A percentile compares a stretch with the other conserved stretches of the same genome.
Evolutionary conservation across 768 basidiomycete species (phyloP).

Genomic region (Amanita inopinata): DNA sequence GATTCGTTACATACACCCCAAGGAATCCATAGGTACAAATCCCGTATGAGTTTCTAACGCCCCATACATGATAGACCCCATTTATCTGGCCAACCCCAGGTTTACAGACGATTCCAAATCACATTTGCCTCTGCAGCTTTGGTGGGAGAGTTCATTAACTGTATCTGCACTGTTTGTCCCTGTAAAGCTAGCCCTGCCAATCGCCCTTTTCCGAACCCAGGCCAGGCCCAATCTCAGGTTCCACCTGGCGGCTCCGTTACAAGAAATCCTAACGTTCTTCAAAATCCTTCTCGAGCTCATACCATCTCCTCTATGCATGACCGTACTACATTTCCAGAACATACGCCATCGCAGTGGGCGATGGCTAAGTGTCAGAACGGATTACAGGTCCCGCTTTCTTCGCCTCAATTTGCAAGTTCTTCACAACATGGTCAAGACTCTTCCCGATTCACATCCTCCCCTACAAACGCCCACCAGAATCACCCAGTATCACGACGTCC

Average conservation of each 20-base stretch:
- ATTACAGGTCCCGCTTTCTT: constrained; percentile 2
- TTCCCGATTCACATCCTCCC: constrained; percentile 4
- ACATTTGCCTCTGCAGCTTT: constrained; percentile 45
- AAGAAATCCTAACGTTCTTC: constrained; percentile 7
- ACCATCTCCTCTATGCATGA: background rate
- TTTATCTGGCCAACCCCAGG: constrained; percentile 25
- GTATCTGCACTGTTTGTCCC: constrained; percentile 61
- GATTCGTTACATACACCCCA: constrained; percentile 56
- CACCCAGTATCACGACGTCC: background rate
- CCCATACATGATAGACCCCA: background rate
- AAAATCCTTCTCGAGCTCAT: background rate
- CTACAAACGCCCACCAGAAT: background rate
- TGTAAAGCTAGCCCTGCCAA: constrained; percentile 48
- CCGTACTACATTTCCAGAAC: background rate
- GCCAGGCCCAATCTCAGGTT: constrained; percentile 12
- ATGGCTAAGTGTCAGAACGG: background rate
- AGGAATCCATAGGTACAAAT: constrained; percentile 4
- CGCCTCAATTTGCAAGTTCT: background rate
- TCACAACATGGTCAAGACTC: background rate
- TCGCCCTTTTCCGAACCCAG: background rate
- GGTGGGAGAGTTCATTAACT: constrained; percentile 48
- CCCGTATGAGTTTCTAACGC: background rate
- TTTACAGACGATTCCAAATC: constrained; percentile 69
- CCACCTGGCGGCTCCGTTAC: constrained; percentile 11
- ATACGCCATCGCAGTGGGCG: background rate